Percentiles rank a stretch among this genome's conserved stretches.
These are phyloP conservation scores for Alternaria alternata DNA, from an alignment of 2,329 filamentous ascomycete genomes.

Conservation along the genomic window DNA sequence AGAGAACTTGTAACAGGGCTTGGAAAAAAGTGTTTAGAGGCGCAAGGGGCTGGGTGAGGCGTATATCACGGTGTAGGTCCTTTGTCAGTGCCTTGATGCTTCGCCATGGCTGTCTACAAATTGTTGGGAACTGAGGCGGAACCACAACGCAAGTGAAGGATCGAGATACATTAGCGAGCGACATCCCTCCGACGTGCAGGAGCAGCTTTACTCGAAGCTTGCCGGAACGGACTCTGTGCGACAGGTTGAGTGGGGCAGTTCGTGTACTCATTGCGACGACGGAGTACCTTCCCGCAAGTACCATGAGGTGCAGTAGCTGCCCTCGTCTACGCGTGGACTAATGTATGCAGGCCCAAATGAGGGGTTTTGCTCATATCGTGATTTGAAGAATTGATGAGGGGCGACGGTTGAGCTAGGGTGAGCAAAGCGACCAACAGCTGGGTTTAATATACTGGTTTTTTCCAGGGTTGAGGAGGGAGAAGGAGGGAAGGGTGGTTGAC, in stretches of 20 bases:
- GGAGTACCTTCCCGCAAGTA: constrained; percentile 29
- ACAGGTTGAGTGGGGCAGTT: constrained; percentile 13
- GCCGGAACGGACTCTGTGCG: constrained; percentile 28
- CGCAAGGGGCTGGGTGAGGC: neutral
- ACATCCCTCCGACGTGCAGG: constrained; percentile 25
- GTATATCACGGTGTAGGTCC: neutral
- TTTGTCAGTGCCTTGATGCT: neutral
- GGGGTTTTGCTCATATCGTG: constrained; percentile 13
- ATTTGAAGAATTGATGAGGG: constrained; percentile 15
- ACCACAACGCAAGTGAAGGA: neutral
- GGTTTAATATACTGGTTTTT: neutral
- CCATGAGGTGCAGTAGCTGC: constrained; percentile 33
- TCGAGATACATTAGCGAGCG: constrained; percentile 9
- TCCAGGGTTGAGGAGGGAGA: neutral
- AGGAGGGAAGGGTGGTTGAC: neutral
- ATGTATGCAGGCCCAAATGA: constrained; percentile 40
- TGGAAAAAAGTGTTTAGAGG: neutral
- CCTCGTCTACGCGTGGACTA: constrained; percentile 31
- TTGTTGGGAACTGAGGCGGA: constrained; percentile 1
- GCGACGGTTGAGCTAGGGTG: constrained; percentile 1
- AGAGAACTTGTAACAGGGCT: neutral
- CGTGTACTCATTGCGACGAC: constrained; percentile 26
- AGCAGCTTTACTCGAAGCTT: constrained; percentile 23
- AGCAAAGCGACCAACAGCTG: neutral
- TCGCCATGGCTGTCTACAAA: neutral